Base-by-base conservation (phyloP, 345 rosid species). In the Anastatica hierochuntica region DNA sequence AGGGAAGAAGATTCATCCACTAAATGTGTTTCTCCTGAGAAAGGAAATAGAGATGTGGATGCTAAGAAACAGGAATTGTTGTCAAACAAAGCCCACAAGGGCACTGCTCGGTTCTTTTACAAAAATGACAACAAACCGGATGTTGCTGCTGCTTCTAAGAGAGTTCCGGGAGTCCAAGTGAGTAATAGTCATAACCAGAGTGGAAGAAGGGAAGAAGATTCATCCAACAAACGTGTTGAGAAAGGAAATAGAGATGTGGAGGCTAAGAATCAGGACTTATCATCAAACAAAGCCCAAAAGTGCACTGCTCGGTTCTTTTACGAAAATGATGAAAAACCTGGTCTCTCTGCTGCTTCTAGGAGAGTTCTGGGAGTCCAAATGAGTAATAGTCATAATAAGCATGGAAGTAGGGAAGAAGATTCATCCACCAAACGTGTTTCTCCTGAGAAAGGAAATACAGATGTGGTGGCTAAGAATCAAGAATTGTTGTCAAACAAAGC, bases 401-500 rank as follows among this genome's bases (percentile, higher is more conserved):
- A 47, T 35, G 14, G 14, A 24, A 29, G 67, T 55, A 58, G 20
- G 0, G 10, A 63, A 37, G 48, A 42, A 29, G 9, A 29, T 11
- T 53, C 34, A 14, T 19, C 53, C 2, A 34, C 31, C 43, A 10
- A 10, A 27, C 11, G 31, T 53, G 49, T 20, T 53, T 41, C 56
- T 20, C 13, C 31, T 46, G 21, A 15, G 24, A 49, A 18, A 1
- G 39, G 30, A 43, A 49, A 44, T 30, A n/a, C 15, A 18, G 56
- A 0, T 47, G 33, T 53, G 55, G 58, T 27, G 14, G 12, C 30
- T 23, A 39, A 33, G 10, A 14, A 51, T 8, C 44, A 36, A 17
- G 71, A 63, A 24, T 44, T 55, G n/a, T n/a, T n/a, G 15, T 34
- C 68, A 36, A 45, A 49, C 61, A 59, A 55, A 61, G 53, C 55